These are phyloP conservation scores for Serpula lacrymans DNA, from an alignment of 768 basidiomycete species.

Conservation along the genomic window DNA sequence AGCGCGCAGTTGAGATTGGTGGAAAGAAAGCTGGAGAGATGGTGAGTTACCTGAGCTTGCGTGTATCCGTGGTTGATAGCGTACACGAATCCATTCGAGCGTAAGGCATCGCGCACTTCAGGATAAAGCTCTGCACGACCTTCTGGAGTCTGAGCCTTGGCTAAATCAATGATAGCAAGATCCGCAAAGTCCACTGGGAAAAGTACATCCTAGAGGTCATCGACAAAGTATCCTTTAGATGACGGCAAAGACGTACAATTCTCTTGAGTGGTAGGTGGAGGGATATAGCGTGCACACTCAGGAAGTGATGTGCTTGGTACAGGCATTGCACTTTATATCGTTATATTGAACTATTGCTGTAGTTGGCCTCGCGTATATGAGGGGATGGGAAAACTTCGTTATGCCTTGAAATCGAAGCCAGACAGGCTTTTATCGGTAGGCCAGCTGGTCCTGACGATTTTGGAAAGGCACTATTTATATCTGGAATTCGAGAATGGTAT, in stretches of 20 bases:
- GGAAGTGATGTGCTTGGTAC: slow-evolving; percentile 9
- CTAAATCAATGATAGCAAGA: slow-evolving; percentile 44
- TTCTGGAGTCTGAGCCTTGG: slow-evolving; percentile 32
- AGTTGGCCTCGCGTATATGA: too few relatives aligned
- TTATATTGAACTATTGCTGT: too few relatives aligned
- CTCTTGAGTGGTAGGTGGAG: slow-evolving; percentile 2
- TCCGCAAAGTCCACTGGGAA: slow-evolving; percentile 41
- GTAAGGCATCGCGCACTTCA: slow-evolving; percentile 41
- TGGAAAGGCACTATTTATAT: too few relatives aligned
- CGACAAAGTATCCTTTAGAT: not conserved
- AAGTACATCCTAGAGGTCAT: slow-evolving; percentile 25
- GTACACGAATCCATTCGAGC: slow-evolving; percentile 41
- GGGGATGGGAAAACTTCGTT: too few relatives aligned
- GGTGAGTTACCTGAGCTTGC: slow-evolving; percentile 35
- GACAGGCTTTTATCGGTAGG: too few relatives aligned
- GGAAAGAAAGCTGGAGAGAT: not conserved
- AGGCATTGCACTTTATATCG: too few relatives aligned
- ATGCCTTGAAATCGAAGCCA: too few relatives aligned
- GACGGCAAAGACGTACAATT: not conserved
- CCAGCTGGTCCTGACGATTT: too few relatives aligned
- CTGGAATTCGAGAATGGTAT: too few relatives aligned
- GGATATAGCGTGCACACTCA: slow-evolving; percentile 3
- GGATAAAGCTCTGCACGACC: slow-evolving; percentile 33
- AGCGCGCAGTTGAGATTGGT: not conserved
- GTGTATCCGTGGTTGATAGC: slow-evolving; percentile 48